Evolutionary conservation across 2,329 filamentous ascomycete species (phyloP), one percentile per base, ranked within the genome.

Genomic region (Beauveria scarabaeidicola): DNA sequence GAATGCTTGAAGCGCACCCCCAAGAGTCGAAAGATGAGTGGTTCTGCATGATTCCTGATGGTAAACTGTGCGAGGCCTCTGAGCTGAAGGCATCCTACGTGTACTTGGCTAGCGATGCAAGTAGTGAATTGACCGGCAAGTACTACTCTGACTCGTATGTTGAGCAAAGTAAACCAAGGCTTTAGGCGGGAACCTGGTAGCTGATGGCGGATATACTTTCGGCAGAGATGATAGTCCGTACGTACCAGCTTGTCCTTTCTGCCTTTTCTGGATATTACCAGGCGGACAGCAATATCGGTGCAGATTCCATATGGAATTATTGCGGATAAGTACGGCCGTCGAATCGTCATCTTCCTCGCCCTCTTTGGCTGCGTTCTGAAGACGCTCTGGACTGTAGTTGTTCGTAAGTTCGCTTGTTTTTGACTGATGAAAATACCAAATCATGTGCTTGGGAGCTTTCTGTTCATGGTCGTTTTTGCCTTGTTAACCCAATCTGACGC

Each of bases 221-320:
- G 1, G 70, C 80, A 32, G 75, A 80, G 38, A 75, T 75, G 60
- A 66, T 82, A 4, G 76, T 80, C 10, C 74, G 76, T 77, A 63
- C 65, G 71, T 71, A 52, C 43, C 50, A 29, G 25, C 10, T 59
- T 25, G 29, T 10, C 3, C 11, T 3, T 7, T 21, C n/a, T 61
- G 8, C 5, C 40, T n/a, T 9, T 36, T 7, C 41, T 21, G 10
- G 5, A 27, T 21, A 11, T 54, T 55, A 25, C 38, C 5, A 15
- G 11, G 0, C 9, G 7, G 6, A 43, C 29, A 75, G 74, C 74
- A 3, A 69, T 79, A 0, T 41, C 79, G 3, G 69, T 73, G 0
- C 72, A 78, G n/a, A 69, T 80, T 5, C 77, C 78, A 0, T 79
- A 71, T 27, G 77, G 77, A 0, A 71, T 79, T 25, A 64, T 80